Base-by-base conservation (phyloP, 129 eudicot species). In the Escallonia herrerae region DNA sequence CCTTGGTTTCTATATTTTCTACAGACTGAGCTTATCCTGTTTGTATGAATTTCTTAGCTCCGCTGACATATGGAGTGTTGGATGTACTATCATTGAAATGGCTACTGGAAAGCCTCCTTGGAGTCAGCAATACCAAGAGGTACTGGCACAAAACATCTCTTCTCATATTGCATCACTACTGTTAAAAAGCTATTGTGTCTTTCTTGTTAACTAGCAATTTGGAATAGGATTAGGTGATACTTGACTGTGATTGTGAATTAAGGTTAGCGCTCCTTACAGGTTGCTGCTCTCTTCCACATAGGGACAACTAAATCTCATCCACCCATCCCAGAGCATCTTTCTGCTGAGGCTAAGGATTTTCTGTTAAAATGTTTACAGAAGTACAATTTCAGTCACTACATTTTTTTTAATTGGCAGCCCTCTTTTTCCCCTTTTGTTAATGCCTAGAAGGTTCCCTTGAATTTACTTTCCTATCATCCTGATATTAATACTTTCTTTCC, bases 41-140 rank as follows among this genome's bases (percentile, higher is more conserved):
- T 37, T 15, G 8, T 40, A 43, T 3, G 54, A 50, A 56, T 65
- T 56, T 62, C 40, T 44, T 58, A 93, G 99, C 77, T 86, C 99
- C 69, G 99, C 99, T 56, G 99, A 93, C 69, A 89, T 93, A 73
- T 93, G 99, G 99, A 93, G 99, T 80, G 99, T 93, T 47, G 99
- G 96, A 54, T 93, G 96, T 63, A 93, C 96, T 51, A 86, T 93
- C 62, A 93, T 93, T 62, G 99, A 93, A 77, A 93, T 93, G 99
- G 99, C 95, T 62, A 93, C 99, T 1, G 99, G 99, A 82, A 93
- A 89, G 74, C 95, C 99, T 83, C 99, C 99, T 67, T 93, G 99
- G 98, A 89, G 96, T 82, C 91, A 93, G 76, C 97, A 90, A 76
- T 89, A 89, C 80, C 96, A 88, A 71, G 98, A 89, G 99, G 99